phyloP scores from a whole-genome alignment of 805 yeast species.

The Tetrapisispora pingtungensis region DNA sequence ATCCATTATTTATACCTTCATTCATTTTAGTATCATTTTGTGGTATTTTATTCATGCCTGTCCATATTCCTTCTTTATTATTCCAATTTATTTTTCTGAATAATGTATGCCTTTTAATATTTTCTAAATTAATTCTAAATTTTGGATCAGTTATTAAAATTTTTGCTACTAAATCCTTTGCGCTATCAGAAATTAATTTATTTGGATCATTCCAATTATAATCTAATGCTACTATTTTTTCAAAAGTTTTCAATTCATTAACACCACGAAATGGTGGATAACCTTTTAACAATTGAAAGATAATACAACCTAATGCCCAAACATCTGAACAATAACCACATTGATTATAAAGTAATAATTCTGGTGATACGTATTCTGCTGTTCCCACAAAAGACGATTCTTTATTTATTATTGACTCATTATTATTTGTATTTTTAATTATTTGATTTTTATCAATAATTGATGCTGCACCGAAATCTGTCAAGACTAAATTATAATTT shows the following conservation, averaged over 20 bases:
- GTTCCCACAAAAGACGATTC: conserved; percentile 88
- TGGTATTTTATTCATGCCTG: conserved; percentile 21
- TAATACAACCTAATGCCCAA: conserved; percentile 92
- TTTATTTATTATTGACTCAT: conserved; percentile 1
- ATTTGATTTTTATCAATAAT: conserved; percentile 28
- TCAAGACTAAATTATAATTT: conserved; percentile 80
- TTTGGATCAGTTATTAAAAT: conserved; percentile 66
- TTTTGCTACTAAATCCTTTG: conserved; percentile 56
- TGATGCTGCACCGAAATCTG: conserved; percentile 97
- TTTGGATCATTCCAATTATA: conserved; percentile 40
- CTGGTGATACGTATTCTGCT: conserved; percentile 95
- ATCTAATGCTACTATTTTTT: conserved; percentile 70
- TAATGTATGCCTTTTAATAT: conserved; percentile 62
- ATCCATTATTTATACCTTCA: background rate
- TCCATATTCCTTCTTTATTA: conserved; percentile 62
- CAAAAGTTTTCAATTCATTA: conserved; percentile 80
- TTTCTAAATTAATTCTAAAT: conserved; percentile 45
- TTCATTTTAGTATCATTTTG: background rate
- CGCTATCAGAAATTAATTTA: conserved; percentile 7
- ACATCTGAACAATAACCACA: conserved; percentile 79
- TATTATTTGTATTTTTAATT: conserved; percentile 13
- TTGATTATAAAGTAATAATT: conserved; percentile 61
- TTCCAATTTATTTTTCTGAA: conserved; percentile 59
- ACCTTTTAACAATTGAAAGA: conserved; percentile 76
- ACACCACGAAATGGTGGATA: conserved; percentile 82